Base-by-base conservation (phyloP, 805 yeast species). In the Saturnispora sanitii region DNA sequence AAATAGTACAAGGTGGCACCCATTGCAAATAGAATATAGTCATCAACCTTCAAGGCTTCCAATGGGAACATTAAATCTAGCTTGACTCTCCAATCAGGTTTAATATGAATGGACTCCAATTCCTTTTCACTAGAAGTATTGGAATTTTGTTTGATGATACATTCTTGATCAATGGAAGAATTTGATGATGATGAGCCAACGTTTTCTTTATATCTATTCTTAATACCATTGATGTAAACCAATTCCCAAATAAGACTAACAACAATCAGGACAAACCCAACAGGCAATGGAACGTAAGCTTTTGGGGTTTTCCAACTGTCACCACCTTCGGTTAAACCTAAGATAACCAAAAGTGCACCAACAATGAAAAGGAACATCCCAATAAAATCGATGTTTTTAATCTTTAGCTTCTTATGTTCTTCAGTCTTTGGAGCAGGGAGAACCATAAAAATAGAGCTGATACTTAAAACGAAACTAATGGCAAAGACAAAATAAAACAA, bases 301-400 rank as follows among this genome's bases (percentile, higher is more conserved):
- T 55, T 50, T 1, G 74, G 66, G 1, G 56, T 40, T 3, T 54
- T 53, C 74, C 75, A 70, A 1, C 53, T 51, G 4, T 58, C 60
- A 20, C 73, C 73, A 18, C 70, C 72, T 46, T 67, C 66, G 0
- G 70, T 67, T 35, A 70, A 53, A 0, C 72, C 76, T 9, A 64
- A 55, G 23, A 68, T 67, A 3, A 68, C 45, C 28, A 70, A 48
- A 3, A 68, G 33, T 4, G 58, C 45, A 0, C 70, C 71, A 15
- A 50, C 39, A 19, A 69, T 61, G 11, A 67, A 43, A 8, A 61
- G 11, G 1, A 52, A 7, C 1, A 60, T 52, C 8, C 68, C 71
- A n/a, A 48, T 42, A 43, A 52, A 66, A 38, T 70, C 68, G 26
- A 70, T 37, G 42, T 64, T 46, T 38, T 20, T 44, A 9, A 57